Evolutionary conservation across 2,329 filamentous ascomycete genomes (phyloP), one percentile per base, ranked within the genome.

Genomic region (Ilyonectria mors-panacis): DNA sequence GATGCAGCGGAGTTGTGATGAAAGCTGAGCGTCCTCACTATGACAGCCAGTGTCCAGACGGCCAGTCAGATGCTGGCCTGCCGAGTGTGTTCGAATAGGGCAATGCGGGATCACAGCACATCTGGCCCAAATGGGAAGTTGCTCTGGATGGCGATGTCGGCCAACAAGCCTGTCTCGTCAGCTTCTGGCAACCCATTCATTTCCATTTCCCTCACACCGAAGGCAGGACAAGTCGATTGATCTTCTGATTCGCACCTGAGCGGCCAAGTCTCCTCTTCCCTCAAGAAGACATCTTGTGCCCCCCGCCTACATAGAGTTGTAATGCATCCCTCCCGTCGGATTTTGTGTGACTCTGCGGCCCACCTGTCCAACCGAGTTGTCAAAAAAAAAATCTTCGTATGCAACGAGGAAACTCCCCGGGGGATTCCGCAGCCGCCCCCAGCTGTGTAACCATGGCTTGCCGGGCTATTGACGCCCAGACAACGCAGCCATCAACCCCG

Each of bases 361-460:
- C 66, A 47, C 70, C 17, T 47, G 54, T 54, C 57, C 44, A 63
- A 59, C 61, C 45, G 48, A 48, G 15, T 47, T 58, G 56, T 42
- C 15, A 26, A 21, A 39, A 15, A 45, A 53, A 63, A 65, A 50
- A 42, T 55, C 50, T 50, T 42, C 50, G 26, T 60, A 30, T 19
- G 13, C 21, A 53, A 56, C n/a, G 57, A 63, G 54, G 28, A n/a
- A 33, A 57, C 50, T 48, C 23, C 60, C 56, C 56, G 60, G 65
- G 54, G 57, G 48, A 65, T 63, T 62, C 58, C 59, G 62, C 30
- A 59, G 65, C 58, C 58, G 54, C 62, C 48, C 48, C 54, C 47
- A 60, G 53, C 61, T 59, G 70, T 72, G 69, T 69, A 70, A 66
- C 65, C 30, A 64, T 59, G 48, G 33, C 55, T 63, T 63, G 30